Base-by-base conservation (phyloP, 1,284 basidiomycete genomes). In the Tremellales sp. region DNA sequence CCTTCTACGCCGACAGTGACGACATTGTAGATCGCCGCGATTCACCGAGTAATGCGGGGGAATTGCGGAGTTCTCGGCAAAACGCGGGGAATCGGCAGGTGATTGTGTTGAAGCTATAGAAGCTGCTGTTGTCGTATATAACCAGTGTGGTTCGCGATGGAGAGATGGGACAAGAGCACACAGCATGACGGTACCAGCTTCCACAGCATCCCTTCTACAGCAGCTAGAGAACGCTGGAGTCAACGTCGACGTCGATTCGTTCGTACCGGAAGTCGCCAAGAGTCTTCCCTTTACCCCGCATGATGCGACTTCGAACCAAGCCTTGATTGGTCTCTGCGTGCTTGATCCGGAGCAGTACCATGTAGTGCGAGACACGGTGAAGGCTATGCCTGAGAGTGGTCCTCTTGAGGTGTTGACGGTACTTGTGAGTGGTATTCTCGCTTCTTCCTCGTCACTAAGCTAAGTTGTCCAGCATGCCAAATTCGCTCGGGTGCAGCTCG, bases 241-340 rank as follows among this genome's bases (percentile, higher is more conserved):
- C 47, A 40, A 44, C 10, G 60, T 68, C 45, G 65, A 66, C 43
- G 60, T 59, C 40, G 65, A 68, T 46, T 58, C 57, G 4, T 58
- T 58, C 52, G 64, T 64, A 40, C 52, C 56, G 19, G 53, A 54
- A 22, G 51, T 64, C 44, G 58, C 59, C 48, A 49, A 51, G 39
- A 39, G 54, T 5, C 49, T 68, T 1, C 63, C 64, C 10, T 51
- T 68, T 46, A 58, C 45, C 26, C 53, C 61, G 8, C 61, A 64
- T 43, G 64, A 67, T 48, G 59, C 61, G 57, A 68, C 66, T 5
- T 60, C 56, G 31, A 68, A 68, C 48, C 66, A 66, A 51, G 35
- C 56, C 6, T 52, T 66, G 35, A 54, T 67, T 25, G 44, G 60
- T 45, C 55, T 54, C 13, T 56, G 59, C n/a, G 43, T 68, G 29